phyloP scores from a whole-genome alignment of 352 stramenopile species.

The Phytophthora uliginosa region DNA sequence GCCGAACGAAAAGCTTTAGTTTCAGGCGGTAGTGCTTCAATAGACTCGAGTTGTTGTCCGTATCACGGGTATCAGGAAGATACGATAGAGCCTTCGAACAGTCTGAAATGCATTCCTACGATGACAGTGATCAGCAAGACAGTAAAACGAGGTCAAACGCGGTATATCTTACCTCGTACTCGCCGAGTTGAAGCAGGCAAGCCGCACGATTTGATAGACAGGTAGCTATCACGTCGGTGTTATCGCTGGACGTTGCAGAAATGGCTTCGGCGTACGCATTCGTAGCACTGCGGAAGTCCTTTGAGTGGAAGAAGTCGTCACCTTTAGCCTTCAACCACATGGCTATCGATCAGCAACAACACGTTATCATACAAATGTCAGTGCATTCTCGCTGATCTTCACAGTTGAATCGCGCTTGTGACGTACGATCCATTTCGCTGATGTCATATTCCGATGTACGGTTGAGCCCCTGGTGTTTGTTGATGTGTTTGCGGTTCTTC shows the following conservation, averaged over 20 bases:
- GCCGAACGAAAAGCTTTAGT: slow-evolving; percentile 79
- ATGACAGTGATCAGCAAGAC: background rate
- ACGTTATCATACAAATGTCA: slow-evolving; percentile 1
- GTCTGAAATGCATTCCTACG: slow-evolving; percentile 68
- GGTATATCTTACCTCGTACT: slow-evolving; percentile 57
- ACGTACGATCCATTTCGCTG: slow-evolving; percentile 86
- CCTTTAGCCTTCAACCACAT: slow-evolving; percentile 90
- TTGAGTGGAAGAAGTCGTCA: slow-evolving; percentile 85
- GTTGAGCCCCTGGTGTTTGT: slow-evolving; percentile 73
- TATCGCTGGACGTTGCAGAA: slow-evolving; percentile 33
- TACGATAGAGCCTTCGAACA: slow-evolving; percentile 74
- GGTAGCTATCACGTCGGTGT: slow-evolving; percentile 55
- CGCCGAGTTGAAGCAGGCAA: slow-evolving; percentile 62
- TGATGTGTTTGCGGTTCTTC: slow-evolving; percentile 86
- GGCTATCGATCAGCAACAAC: slow-evolving; percentile 37
- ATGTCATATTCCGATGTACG: slow-evolving; percentile 73
- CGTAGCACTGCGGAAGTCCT: slow-evolving; percentile 71
- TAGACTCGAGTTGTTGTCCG: slow-evolving; percentile 32
- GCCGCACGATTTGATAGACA: slow-evolving; percentile 82
- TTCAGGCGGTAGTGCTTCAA: slow-evolving; percentile 75
- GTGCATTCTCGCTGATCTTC: background rate
- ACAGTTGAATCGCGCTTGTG: background rate
- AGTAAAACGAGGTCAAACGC: background rate
- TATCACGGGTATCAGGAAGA: slow-evolving; percentile 67
- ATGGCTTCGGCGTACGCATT: slow-evolving; percentile 82